phyloP scores from a whole-genome alignment of 2,329 filamentous ascomycete species.

The Ascochyta koolunga region DNA sequence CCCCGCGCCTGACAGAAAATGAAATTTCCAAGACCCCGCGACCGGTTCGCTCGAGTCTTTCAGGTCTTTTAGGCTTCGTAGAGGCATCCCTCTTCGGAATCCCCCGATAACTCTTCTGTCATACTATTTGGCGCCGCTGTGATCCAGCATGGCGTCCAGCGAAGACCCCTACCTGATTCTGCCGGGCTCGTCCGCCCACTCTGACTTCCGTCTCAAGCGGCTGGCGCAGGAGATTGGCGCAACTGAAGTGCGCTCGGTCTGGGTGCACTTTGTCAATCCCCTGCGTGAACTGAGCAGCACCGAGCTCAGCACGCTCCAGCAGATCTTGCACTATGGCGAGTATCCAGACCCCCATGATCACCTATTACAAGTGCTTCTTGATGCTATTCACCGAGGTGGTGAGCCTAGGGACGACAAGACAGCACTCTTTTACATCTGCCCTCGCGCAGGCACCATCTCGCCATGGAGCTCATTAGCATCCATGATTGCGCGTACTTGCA shows the following conservation, averaged over 20 bases:
- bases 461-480: constrained; percentile 98
- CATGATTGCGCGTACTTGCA: constrained; percentile 90
- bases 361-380: constrained; percentile 52
- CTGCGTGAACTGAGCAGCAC: constrained; percentile 46
- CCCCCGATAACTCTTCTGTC: constrained; percentile 17
- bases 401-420: constrained; percentile 58
- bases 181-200: constrained; percentile 62
- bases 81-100: constrained; percentile 22
- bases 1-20: constrained; percentile 3
- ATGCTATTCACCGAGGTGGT: constrained; percentile 57
- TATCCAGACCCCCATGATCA: constrained; percentile 54
- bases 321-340: constrained; percentile 66
- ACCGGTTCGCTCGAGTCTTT: constrained; percentile 6
- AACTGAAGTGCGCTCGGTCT: constrained; percentile 55
- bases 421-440: constrained; percentile 73
- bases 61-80: constrained; percentile 22
- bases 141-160: constrained; percentile 38
- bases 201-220: constrained; percentile 56
- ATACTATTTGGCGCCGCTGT: constrained; percentile 19
- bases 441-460: constrained; percentile 81
- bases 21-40: constrained; percentile 12
- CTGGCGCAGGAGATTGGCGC: constrained; percentile 55
- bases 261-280: constrained; percentile 59
- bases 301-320: constrained; percentile 60
- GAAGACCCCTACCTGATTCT: constrained; percentile 52